Evolutionary conservation across 1,284 basidiomycete species (phyloP), one percentile per base, ranked within the genome.

Genomic region (Inonotus obliquus): DNA sequence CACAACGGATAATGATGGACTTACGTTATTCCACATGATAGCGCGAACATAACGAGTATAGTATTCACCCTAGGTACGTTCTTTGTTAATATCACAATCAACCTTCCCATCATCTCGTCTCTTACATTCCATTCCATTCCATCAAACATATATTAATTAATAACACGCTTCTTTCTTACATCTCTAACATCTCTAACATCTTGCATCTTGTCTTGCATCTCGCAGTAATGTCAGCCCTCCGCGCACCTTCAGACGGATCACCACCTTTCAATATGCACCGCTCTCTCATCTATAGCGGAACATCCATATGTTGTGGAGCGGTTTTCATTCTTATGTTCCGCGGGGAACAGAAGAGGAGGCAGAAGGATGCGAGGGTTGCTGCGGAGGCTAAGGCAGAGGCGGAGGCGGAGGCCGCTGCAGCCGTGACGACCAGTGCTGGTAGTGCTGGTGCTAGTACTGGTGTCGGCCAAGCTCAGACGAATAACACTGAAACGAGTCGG

Each of bases 41-140:
- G 87, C 45, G 85, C 83, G 21, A 92, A 92, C 67, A 62, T 86
- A 0, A 77, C 85, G 59, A 75, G 79, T 14, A 75, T 91, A 38
- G 71, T 87, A n/a, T 86, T 88, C 67, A 79, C 90, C 17, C 73
- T 89, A 2, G 75, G 89, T 89, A 65, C 54, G 82, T 56, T 4
- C 32, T 4, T 9, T 32, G 9, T 32, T 9, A 32, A 4, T 4
- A 32, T 32, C 32, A 32, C 32, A 32, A 9, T 32, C 32, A 32
- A 32, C 32, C 32, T 32, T 32, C 32, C 9, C 32, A 9, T 9
- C 32, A 32, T 32, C 32, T 32, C 32, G 9, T 9, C 32, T 32
- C 32, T 9, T 9, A 32, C 32, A 9, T 32, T 9, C 32, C 32
- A 9, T n/a, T n/a, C n/a, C 32, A 32, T 32, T 32, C 9, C 4